Percentiles rank a stretch among this genome's conserved stretches.
Evolutionary conservation across 1,284 basidiomycete genomes (phyloP).

Genomic region (Athelia psychrophila): DNA sequence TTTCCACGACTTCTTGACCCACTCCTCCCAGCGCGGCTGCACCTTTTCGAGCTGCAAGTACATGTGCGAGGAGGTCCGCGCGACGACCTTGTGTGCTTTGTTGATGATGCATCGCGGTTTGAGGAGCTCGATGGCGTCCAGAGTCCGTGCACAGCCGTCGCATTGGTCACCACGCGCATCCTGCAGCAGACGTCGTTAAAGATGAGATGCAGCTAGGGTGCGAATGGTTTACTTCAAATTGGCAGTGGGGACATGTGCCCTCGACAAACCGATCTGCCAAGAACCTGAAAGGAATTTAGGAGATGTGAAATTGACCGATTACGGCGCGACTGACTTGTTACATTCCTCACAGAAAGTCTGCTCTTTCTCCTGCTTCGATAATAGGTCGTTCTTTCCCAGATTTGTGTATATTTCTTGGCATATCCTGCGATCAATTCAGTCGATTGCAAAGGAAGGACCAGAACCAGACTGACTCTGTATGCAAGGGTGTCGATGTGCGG

Average conservation of each 20-base stretch:
- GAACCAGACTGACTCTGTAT: slow-evolving; percentile 71
- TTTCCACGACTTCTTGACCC: slow-evolving; percentile 81
- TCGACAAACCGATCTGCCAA: slow-evolving; percentile 95
- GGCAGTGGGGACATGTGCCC: slow-evolving; percentile 90
- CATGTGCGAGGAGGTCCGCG: slow-evolving; percentile 88
- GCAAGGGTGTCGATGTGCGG: slow-evolving; percentile 87
- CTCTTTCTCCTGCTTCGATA: slow-evolving; percentile 82
- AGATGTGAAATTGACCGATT: not conserved
- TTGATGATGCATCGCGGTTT: slow-evolving; percentile 94
- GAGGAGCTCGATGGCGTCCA: slow-evolving; percentile 92
- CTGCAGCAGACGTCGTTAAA: slow-evolving; percentile 32
- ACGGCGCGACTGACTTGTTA: slow-evolving; percentile 54
- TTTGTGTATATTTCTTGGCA: slow-evolving; percentile 87
- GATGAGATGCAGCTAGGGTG: not conserved
- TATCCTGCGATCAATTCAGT: slow-evolving; percentile 54
- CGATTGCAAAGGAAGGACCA: not conserved
- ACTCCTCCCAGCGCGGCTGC: slow-evolving; percentile 84
- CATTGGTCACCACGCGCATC: slow-evolving; percentile 99
- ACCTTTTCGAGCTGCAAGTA: slow-evolving; percentile 87
- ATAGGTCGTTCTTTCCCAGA: slow-evolving; percentile 72
- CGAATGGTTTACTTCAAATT: slow-evolving; percentile 59
- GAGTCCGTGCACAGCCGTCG: slow-evolving; percentile 90
- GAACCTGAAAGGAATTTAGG: slow-evolving; percentile 55
- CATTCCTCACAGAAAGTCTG: slow-evolving; percentile 95
- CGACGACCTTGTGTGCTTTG: slow-evolving; percentile 75